phyloP scores from a whole-genome alignment of 1,139 yeast species.

The Suhomyces wounanorum region DNA sequence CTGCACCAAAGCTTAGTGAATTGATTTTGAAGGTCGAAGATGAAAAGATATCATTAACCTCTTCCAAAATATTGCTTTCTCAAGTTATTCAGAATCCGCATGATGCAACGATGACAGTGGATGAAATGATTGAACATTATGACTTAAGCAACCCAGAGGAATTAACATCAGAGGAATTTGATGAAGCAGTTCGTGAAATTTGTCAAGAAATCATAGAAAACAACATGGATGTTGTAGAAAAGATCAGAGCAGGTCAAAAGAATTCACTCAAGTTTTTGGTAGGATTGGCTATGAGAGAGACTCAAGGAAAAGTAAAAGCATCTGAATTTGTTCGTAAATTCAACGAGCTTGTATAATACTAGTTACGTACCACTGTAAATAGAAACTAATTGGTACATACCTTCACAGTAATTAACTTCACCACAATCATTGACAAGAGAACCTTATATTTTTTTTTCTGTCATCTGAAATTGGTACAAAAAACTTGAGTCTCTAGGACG shows the following conservation, averaged over 20 bases:
- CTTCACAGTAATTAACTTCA: not conserved
- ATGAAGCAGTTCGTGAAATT: slow-evolving; percentile 49
- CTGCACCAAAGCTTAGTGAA: slow-evolving; percentile 25
- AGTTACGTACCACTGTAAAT: not conserved
- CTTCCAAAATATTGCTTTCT: slow-evolving; percentile 64
- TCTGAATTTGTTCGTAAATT: slow-evolving; percentile 48
- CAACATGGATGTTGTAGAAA: slow-evolving; percentile 59
- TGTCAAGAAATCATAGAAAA: slow-evolving; percentile 54
- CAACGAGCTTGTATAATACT: slow-evolving; percentile 26
- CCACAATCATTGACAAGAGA: not conserved
- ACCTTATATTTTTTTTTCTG: not conserved
- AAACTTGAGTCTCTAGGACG: not conserved
- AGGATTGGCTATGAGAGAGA: slow-evolving; percentile 81
- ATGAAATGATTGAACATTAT: slow-evolving; percentile 52
- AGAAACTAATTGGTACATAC: not conserved
- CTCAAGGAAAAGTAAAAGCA: slow-evolving; percentile 68
- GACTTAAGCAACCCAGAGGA: slow-evolving; percentile 50
- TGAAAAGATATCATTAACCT: slow-evolving; percentile 40
- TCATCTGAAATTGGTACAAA: not conserved
- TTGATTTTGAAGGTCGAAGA: slow-evolving; percentile 28
- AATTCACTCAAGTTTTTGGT: slow-evolving; percentile 72
- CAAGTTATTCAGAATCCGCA: slow-evolving; percentile 56
- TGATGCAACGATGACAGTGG: slow-evolving; percentile 32
- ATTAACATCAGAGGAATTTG: slow-evolving; percentile 30
- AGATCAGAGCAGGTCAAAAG: slow-evolving; percentile 59